Conservation (phyloP, 2,329 filamentous ascomycete genomes). For the Cadophora sp. region DNA sequence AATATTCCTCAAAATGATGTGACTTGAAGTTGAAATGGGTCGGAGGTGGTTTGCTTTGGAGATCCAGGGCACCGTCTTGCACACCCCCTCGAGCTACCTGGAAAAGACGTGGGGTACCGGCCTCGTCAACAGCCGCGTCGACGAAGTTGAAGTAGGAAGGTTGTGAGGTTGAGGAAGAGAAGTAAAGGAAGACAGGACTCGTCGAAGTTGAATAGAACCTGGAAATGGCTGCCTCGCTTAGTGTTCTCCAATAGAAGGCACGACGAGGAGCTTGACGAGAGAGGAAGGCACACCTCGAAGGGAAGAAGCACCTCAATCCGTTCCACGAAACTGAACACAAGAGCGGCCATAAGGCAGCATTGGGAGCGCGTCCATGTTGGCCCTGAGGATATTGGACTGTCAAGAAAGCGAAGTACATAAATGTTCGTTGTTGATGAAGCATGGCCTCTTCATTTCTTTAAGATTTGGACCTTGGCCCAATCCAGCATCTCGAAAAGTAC, state of each 20-base stretch:
- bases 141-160: not conserved
- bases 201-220: not conserved
- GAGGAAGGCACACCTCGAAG: not conserved
- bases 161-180: not conserved
- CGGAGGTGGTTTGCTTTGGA: no score
- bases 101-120: not conserved
- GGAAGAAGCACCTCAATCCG: not conserved
- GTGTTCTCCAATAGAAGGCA: not conserved
- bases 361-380: not conserved
- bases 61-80: no score
- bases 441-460: not conserved
- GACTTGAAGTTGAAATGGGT: not conserved
- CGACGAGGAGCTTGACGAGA: not conserved
- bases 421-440: not conserved
- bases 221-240: not conserved
- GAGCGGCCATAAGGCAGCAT: no score
- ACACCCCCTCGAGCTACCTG: not conserved
- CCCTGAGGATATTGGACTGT: not conserved
- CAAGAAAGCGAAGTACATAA: not conserved
- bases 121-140: not conserved
- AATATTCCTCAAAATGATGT: not conserved
- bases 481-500: not conserved
- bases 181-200: not conserved
- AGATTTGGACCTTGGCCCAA: not conserved
- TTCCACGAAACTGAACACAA: no score